Conservation (phyloP, 176 grass and related monocot genomes). For the Hyparrhenia diplandra region DNA sequence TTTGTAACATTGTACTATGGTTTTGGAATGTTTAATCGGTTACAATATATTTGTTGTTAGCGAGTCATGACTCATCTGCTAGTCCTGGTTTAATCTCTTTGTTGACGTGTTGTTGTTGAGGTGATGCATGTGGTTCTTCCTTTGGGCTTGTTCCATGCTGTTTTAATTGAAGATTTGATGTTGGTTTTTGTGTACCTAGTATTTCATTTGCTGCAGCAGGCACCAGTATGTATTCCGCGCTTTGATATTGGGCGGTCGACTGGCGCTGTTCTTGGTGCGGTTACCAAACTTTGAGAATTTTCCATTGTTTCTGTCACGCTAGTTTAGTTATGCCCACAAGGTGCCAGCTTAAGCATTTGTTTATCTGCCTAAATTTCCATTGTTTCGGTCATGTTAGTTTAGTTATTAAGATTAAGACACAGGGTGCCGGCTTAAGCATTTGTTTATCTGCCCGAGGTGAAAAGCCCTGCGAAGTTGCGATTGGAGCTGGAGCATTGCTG, state of each 20-base stretch:
- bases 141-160: background rate
- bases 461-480: no score
- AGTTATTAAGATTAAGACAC: no score
- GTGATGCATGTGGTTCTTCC: background rate
- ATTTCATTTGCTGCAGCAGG: background rate
- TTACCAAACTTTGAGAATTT: background rate
- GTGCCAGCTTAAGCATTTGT: background rate
- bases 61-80: background rate
- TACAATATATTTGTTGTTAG: slow-evolving; percentile 46
- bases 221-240: background rate
- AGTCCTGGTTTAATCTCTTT: background rate
- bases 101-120: background rate
- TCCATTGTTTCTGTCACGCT: background rate
- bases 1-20: slow-evolving; percentile 53
- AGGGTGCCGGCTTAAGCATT: no score
- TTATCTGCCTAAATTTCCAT: background rate
- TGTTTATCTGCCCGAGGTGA: no score
- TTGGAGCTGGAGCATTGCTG: no score
- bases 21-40: slow-evolving; percentile 41
- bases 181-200: background rate
- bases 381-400: no score
- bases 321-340: background rate
- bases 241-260: background rate
- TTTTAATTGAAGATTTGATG: background rate
- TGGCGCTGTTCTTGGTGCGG: no score